Conservation (phyloP, 2,329 filamentous ascomycete species). For the Exophiala calicioides region DNA sequence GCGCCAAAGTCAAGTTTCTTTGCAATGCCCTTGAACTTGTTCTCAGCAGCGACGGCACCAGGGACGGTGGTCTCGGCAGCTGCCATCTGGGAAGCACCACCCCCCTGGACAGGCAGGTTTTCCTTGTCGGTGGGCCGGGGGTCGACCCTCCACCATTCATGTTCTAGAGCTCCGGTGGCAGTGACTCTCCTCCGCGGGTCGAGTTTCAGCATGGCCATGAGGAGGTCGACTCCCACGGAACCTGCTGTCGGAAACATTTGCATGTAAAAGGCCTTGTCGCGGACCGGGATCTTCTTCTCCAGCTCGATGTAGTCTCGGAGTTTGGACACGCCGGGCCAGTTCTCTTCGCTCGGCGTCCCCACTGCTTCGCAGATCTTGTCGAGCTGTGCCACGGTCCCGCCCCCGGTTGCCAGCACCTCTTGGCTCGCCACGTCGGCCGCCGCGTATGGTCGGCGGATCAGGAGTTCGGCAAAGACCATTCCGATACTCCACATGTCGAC, state of each 20-base stretch:
- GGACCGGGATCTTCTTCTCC: constrained; percentile 57
- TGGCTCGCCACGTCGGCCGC: constrained; percentile 73
- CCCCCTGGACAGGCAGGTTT: constrained; percentile 76
- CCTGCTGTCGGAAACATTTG: constrained; percentile 78
- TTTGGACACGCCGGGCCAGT: constrained; percentile 87
- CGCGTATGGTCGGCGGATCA: constrained; percentile 79
- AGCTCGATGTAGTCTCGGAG: constrained; percentile 76
- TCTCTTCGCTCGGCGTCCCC: constrained; percentile 88
- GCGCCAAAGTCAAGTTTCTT: constrained; percentile 76
- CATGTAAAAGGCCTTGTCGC: constrained; percentile 71
- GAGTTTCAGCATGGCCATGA: constrained; percentile 80
- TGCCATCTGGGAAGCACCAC: constrained; percentile 69
- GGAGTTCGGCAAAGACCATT: constrained; percentile 87
- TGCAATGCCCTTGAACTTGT: constrained; percentile 70
- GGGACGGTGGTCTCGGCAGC: constrained; percentile 78
- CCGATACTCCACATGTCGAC: constrained; percentile 96
- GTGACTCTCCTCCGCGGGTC: constrained; percentile 85
- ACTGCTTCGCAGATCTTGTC: constrained; percentile 79
- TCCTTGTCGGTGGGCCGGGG: constrained; percentile 80
- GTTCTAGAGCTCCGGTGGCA: constrained; percentile 73
- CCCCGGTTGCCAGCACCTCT: constrained; percentile 23
- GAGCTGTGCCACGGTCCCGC: constrained; percentile 70
- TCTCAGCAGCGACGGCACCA: constrained; percentile 61
- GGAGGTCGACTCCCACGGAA: constrained; percentile 77
- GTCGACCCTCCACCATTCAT: constrained; percentile 82